phyloP scores from a whole-genome alignment of 1,284 basidiomycete genomes.

The Cutaneotrichosporon spelunceum region DNA sequence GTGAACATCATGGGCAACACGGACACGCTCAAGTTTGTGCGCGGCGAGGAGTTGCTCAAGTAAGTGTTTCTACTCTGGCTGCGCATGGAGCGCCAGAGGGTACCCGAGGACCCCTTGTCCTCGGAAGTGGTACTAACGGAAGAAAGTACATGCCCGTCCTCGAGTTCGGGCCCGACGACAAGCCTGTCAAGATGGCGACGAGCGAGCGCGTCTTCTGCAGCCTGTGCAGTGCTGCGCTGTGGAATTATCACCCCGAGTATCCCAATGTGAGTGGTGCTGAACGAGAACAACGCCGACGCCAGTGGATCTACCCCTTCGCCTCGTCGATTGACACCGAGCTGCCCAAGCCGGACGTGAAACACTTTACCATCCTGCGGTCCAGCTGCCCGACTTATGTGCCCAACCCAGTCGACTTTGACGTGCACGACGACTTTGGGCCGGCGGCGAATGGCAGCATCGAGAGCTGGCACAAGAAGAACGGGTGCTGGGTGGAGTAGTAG shows the following conservation, averaged over 20 bases:
- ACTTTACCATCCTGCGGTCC: slow-evolving; percentile 40
- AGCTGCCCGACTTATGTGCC: slow-evolving; percentile 44
- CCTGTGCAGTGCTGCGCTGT: slow-evolving; percentile 49
- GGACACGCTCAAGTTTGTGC: slow-evolving; percentile 42
- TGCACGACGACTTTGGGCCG: slow-evolving; percentile 40
- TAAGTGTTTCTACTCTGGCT: slow-evolving; percentile 29
- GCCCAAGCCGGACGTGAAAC: slow-evolving; percentile 33
- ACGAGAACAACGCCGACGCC: slow-evolving; percentile 7
- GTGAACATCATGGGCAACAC: slow-evolving; percentile 51
- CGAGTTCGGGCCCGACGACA: slow-evolving; percentile 42
- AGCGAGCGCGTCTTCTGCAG: slow-evolving; percentile 46
- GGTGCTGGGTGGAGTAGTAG: slow-evolving; percentile 43
- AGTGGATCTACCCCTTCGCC: slow-evolving; percentile 53
- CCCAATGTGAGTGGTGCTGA: slow-evolving; percentile 33
- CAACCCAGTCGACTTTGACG: slow-evolving; percentile 34
- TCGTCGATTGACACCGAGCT: slow-evolving; percentile 45
- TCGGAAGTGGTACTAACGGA: not conserved
- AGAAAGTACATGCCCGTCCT: slow-evolving; percentile 44
- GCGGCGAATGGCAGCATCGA: slow-evolving; percentile 36
- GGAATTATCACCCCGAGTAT: slow-evolving; percentile 49
- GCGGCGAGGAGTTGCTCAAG: slow-evolving; percentile 49
- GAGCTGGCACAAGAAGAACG: slow-evolving; percentile 44
- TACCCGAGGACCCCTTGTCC: too few relatives aligned
- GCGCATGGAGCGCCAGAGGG: not conserved
- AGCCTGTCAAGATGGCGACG: slow-evolving; percentile 29